Evolutionary conservation across 805 yeast species (phyloP).

Genomic region (Suhomyces faveliae): DNA sequence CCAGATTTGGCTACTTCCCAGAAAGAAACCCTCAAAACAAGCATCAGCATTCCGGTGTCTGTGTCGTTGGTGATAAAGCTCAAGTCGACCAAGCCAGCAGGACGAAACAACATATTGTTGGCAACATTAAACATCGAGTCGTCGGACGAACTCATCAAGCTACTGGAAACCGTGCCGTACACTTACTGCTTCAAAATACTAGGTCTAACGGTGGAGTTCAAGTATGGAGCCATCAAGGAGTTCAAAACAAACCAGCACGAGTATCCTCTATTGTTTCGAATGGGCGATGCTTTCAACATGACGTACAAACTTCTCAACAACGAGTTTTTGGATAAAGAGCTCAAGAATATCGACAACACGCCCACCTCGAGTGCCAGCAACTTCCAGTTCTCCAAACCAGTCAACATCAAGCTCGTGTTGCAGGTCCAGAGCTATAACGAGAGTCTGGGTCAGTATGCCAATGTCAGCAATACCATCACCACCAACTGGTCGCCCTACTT

Average conservation of each 20-base stretch:
- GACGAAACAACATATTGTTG: constrained; percentile 43
- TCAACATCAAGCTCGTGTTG: constrained; percentile 25
- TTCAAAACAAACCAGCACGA: constrained; percentile 16
- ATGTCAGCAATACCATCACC: constrained; percentile 27
- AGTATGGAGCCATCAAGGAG: constrained; percentile 25
- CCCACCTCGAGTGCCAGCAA: constrained; percentile 9
- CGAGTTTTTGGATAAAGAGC: constrained; percentile 24
- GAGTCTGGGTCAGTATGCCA: constrained; percentile 7
- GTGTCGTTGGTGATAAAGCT: constrained; percentile 45
- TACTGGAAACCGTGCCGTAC: constrained; percentile 8
- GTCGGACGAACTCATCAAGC: constrained; percentile 36
- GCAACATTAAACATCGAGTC: constrained; percentile 49
- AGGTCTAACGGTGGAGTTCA: constrained; percentile 24
- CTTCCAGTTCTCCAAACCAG: constrained; percentile 22
- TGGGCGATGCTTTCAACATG: constrained; percentile 33
- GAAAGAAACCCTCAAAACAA: constrained; percentile 10
- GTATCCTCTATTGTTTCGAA: constrained; percentile 27
- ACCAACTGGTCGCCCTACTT: constrained; percentile 42
- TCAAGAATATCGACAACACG: constrained; percentile 14
- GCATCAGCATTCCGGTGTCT: constrained; percentile 26
- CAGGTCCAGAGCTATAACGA: constrained; percentile 20
- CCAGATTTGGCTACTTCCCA: background rate
- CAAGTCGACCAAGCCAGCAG: constrained; percentile 49
- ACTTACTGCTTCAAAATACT: constrained; percentile 21
- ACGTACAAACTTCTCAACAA: constrained; percentile 35